A percentile compares a stretch with the other conserved stretches of the same genome.
Conservation (phyloP, 768 basidiomycete species). For the Inosperma sp. region DNA sequence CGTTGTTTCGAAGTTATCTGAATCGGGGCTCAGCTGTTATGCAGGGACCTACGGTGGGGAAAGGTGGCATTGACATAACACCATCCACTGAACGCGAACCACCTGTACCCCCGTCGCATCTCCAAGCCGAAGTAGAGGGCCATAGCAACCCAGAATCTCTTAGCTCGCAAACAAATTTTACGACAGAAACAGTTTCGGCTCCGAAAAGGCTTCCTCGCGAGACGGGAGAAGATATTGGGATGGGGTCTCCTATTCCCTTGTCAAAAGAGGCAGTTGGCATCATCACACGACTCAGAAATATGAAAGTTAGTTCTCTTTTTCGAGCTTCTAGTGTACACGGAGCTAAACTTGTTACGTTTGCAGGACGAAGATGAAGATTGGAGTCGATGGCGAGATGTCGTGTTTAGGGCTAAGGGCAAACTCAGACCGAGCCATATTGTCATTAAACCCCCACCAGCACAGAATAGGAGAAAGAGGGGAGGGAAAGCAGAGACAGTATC, state of each 20-base stretch:
- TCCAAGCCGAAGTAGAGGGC: conserved; percentile 34
- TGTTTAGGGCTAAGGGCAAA: conserved; percentile 70
- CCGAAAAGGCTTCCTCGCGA: conserved; percentile 68
- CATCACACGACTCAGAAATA: conserved; percentile 75
- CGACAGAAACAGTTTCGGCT: conserved; percentile 8
- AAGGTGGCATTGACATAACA: conserved; percentile 73
- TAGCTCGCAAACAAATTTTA: conserved; percentile 17
- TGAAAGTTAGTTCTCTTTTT: conserved; percentile 69
- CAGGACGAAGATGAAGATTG: conserved; percentile 87
- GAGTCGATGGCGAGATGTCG: conserved; percentile 82
- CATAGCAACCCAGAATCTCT: conserved; percentile 48
- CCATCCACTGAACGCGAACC: conserved; percentile 64
- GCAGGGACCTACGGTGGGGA: conserved; percentile 69
- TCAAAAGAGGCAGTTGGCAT: conserved; percentile 71
- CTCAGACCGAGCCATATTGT: conserved; percentile 43
- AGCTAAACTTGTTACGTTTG: conserved; percentile 3
- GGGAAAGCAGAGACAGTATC: conserved; percentile 43
- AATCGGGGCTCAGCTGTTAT: conserved; percentile 8
- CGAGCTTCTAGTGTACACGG: background rate
- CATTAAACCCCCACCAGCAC: conserved; percentile 52
- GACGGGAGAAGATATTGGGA: conserved; percentile 82
- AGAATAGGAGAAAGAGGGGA: conserved; percentile 56
- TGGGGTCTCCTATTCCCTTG: conserved; percentile 80
- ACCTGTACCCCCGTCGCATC: conserved; percentile 52
- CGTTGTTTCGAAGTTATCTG: conserved; percentile 16